A percentile compares a stretch with the other conserved stretches of the same genome.
phyloP scores from a whole-genome alignment of 2,329 filamentous ascomycete genomes.

The Sarocladium kiliense region DNA sequence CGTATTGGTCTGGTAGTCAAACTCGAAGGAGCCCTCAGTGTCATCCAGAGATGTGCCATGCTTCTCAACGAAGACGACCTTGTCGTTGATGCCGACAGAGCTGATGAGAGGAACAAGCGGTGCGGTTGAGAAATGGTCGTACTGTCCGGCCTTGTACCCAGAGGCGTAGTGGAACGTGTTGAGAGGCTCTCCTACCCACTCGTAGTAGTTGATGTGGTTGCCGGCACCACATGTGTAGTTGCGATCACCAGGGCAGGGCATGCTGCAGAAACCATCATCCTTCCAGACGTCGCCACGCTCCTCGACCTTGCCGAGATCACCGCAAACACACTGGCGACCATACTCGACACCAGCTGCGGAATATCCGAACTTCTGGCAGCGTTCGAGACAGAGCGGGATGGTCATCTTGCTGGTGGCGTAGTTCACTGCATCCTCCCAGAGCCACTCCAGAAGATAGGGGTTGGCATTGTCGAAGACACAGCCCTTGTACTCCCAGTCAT shows the following conservation, averaged over 20 bases:
- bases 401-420: constrained; percentile 1
- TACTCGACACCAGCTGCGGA: neutral
- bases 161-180: constrained; percentile 1
- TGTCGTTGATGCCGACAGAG: constrained; percentile 3
- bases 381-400: neutral
- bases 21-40: constrained; percentile 1
- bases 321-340: neutral
- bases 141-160: neutral
- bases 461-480: constrained; percentile 2
- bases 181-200: neutral
- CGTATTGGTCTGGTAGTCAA: neutral
- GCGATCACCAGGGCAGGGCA: constrained; percentile 1
- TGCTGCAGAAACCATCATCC: constrained; percentile 1
- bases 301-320: constrained; percentile 1
- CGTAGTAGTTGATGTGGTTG: constrained; percentile 2
- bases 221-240: constrained; percentile 1
- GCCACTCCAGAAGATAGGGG: neutral
- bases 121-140: neutral
- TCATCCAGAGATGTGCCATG: neutral
- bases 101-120: neutral
- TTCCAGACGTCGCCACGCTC: neutral
- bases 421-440: neutral
- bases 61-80: constrained; percentile 1
- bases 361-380: neutral
- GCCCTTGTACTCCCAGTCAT: constrained; percentile 2